Percentiles rank a stretch among this genome's conserved stretches.
These are phyloP conservation scores for Zostera marina DNA, from an alignment of 116 monocot species.

Conservation along the genomic window DNA sequence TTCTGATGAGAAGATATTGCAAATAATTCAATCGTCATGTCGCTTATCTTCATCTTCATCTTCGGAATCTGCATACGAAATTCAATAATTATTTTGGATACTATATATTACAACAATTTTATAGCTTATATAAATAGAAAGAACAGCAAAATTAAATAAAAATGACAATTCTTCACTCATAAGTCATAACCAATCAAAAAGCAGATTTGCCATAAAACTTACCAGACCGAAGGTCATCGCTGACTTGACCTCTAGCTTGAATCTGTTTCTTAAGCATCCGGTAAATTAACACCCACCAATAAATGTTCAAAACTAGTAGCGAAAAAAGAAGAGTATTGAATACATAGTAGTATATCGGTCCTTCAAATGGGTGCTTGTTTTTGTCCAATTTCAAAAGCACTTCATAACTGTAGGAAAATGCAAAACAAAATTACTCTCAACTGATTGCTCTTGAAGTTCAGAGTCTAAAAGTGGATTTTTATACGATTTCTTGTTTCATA, in stretches of 20 bases:
- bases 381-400: constrained; percentile 16
- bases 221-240: constrained; percentile 42
- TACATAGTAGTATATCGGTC: constrained; percentile 21
- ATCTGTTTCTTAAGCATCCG: constrained; percentile 27
- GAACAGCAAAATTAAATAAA: neutral
- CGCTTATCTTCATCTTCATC: constrained; percentile 1
- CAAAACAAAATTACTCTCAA: neutral
- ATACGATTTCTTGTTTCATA: no score
- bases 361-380: constrained; percentile 20
- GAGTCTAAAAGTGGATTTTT: no score
- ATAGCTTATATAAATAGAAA: no score
- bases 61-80: constrained; percentile 1
- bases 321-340: constrained; percentile 33
- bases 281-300: constrained; percentile 36
- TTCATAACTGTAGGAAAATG: constrained; percentile 22
- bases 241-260: constrained; percentile 20
- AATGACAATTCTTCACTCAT: neutral
- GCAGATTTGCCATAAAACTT: neutral
- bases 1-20: neutral
- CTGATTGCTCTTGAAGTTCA: no score
- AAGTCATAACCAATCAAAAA: no score
- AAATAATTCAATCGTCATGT: constrained; percentile 1
- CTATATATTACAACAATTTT: neutral
- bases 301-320: constrained; percentile 26
- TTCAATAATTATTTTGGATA: neutral